Percentiles rank a stretch among this genome's conserved stretches.
Evolutionary conservation across 371 early-diverging fungal species (phyloP).

Genomic region (Mucor piriformis): DNA sequence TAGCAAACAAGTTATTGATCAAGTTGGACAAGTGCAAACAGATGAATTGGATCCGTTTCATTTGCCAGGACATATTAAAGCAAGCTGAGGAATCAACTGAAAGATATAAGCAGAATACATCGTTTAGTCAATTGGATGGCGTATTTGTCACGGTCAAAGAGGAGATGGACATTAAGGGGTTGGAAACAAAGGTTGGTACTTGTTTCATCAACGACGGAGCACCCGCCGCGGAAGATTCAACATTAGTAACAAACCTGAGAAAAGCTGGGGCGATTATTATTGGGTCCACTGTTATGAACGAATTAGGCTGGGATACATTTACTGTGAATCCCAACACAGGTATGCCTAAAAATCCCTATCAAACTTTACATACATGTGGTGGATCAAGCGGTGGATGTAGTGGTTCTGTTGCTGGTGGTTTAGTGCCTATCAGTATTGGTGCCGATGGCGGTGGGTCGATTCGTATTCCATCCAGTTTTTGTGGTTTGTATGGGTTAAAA

Average conservation of each 20-base stretch:
- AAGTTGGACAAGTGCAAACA: slow-evolving; percentile 17
- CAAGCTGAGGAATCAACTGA: slow-evolving; percentile 64
- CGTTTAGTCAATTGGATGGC: slow-evolving; percentile 72
- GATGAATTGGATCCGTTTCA: slow-evolving; percentile 46
- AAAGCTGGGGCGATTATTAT: slow-evolving; percentile 64
- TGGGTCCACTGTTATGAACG: slow-evolving; percentile 69
- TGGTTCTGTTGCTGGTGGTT: slow-evolving; percentile 62
- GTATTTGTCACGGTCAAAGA: slow-evolving; percentile 29
- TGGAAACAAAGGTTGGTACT: slow-evolving; percentile 64
- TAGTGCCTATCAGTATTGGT: slow-evolving; percentile 73
- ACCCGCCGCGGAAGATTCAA: slow-evolving; percentile 55
- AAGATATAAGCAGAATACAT: slow-evolving; percentile 53
- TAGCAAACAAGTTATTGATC: slow-evolving; percentile 27
- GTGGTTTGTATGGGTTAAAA: slow-evolving; percentile 77
- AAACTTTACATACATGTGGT: slow-evolving; percentile 61
- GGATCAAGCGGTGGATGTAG: slow-evolving; percentile 75
- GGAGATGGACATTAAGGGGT: slow-evolving; percentile 51
- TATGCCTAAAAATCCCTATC: slow-evolving; percentile 72
- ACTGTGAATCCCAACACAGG: slow-evolving; percentile 60
- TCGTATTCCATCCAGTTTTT: slow-evolving; percentile 70
- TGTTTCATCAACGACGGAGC: slow-evolving; percentile 53
- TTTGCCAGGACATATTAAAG: slow-evolving; percentile 42
- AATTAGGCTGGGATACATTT: slow-evolving; percentile 61
- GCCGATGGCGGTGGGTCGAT: slow-evolving; percentile 77
- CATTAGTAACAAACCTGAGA: slow-evolving; percentile 49